These are phyloP conservation scores for Podospora didyma DNA, from an alignment of 495 filamentous ascomycete genomes.

Conservation along the genomic window DNA sequence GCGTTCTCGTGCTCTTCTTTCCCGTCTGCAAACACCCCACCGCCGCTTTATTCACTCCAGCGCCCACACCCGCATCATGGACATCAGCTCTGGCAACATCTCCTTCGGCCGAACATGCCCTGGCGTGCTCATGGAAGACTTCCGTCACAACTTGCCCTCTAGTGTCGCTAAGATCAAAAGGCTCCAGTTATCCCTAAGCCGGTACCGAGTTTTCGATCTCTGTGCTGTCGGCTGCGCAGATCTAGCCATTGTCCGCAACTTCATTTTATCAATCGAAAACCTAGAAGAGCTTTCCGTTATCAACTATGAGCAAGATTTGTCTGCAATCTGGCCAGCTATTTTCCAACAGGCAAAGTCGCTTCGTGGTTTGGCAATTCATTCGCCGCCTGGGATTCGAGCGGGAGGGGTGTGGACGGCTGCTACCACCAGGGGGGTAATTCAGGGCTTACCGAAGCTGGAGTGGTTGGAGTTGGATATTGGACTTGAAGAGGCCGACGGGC, in stretches of 20 bases:
- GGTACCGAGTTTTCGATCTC: not conserved
- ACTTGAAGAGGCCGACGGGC: not conserved
- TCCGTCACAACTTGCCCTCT: not conserved
- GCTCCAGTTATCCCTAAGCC: conserved; percentile 4
- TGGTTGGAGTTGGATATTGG: conserved; percentile 6
- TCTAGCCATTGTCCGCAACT: conserved; percentile 2
- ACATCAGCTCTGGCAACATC: conserved; percentile 7
- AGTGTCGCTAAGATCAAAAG: conserved; percentile 8
- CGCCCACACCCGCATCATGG: too few relatives aligned
- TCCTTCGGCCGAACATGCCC: conserved; percentile 8
- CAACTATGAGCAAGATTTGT: conserved; percentile 8
- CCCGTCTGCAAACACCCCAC: too few relatives aligned
- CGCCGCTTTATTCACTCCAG: too few relatives aligned
- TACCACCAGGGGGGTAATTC: not conserved
- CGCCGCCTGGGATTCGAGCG: not conserved
- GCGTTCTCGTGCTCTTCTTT: too few relatives aligned
- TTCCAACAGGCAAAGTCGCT: conserved; percentile 8
- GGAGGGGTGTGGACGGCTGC: conserved; percentile 3
- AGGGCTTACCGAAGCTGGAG: not conserved
- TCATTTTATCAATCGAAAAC: conserved; percentile 7
- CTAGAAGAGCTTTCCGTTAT: conserved; percentile 7
- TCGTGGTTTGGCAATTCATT: conserved; percentile 8
- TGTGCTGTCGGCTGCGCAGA: conserved; percentile 1
- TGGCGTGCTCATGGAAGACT: conserved; percentile 10
- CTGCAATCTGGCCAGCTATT: conserved; percentile 10